phyloP scores from a whole-genome alignment of 1,139 yeast species.

The Petasospora fabianii region DNA sequence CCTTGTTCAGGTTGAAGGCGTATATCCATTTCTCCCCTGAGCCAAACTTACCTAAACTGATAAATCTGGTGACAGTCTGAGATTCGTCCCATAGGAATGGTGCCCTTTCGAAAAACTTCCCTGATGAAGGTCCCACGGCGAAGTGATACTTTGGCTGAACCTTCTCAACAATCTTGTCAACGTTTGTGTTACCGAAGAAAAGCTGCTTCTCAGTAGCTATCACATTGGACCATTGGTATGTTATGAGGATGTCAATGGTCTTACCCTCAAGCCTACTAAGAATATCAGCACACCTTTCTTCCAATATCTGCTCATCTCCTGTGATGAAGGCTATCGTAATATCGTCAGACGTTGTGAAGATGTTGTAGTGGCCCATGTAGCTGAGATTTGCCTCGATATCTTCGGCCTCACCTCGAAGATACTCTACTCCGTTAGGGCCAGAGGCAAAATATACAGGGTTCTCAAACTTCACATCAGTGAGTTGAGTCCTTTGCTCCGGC shows the following conservation, averaged over 20 bases:
- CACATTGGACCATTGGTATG: slow-evolving; percentile 59
- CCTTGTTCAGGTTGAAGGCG: slow-evolving; percentile 50
- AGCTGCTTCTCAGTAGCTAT: slow-evolving; percentile 39
- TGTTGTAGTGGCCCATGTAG: slow-evolving; percentile 34
- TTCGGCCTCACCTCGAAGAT: slow-evolving; percentile 4
- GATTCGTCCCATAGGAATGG: slow-evolving; percentile 53
- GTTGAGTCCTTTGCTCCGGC: slow-evolving; percentile 16
- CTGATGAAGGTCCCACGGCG: slow-evolving; percentile 46
- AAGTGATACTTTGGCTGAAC: slow-evolving; percentile 65
- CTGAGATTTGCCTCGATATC: slow-evolving; percentile 22
- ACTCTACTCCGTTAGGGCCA: slow-evolving; percentile 7
- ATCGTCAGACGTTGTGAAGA: slow-evolving; percentile 42
- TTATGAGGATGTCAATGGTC: slow-evolving; percentile 50
- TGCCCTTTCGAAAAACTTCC: slow-evolving; percentile 50
- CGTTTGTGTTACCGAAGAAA: slow-evolving; percentile 29
- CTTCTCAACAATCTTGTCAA: slow-evolving; percentile 45
- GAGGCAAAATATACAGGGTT: slow-evolving; percentile 34
- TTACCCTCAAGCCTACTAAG: slow-evolving; percentile 20
- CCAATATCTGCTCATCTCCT: slow-evolving; percentile 28
- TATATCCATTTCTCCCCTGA: slow-evolving; percentile 64
- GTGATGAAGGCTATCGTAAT: slow-evolving; percentile 45
- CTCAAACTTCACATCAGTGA: slow-evolving; percentile 26
- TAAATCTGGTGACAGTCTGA: slow-evolving; percentile 47
- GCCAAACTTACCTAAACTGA: slow-evolving; percentile 60
- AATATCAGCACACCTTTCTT: slow-evolving; percentile 23